Base-by-base conservation (phyloP, 257 asterid species). In the Catharanthus roseus region DNA sequence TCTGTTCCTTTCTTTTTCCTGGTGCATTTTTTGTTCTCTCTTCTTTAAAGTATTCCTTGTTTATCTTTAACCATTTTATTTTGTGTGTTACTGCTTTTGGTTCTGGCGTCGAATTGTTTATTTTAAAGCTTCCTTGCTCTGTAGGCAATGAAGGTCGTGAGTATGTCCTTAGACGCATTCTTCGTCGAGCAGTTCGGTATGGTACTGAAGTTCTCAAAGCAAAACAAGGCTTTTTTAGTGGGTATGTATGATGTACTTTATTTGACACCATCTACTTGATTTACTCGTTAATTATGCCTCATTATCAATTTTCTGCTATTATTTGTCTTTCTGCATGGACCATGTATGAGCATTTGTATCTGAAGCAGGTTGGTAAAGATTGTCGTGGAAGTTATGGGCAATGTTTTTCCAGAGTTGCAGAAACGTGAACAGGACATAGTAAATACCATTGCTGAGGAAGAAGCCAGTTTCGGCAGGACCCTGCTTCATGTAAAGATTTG, bases 71-170 rank as follows among this genome's bases (percentile, higher is more conserved):
- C 23, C 65, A 19, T 10, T 6, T 29, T 28, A 29, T 18, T 38
- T 29, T 36, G 34, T 53, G 36, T 26, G 33, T 29, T 72, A 23
- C 71, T 36, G 16, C 51, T 26, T 23, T 34, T 24, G 55, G 38
- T 60, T 38, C 67, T 73, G 19, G 33, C 26, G 57, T 57, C 67
- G 58, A 69, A 56, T 75, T 73, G 47, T 50, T 33, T 70, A 42
- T 39, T 53, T 68, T 51, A 54, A 51, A 4, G 26, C 26, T 79
- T 72, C 44, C 63, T 42, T 62, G 49, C 38, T 78, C 23, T 80
- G 67, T 86, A 93, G 99, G 99, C 72, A 95, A 91, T 62, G 99
- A 95, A 82, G 99, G 98, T 28, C 99, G 99, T 67, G 99, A 95
- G 69, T 95, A 95, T 81, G 97, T 90, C 61, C 83, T 95, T 73